A percentile compares a stretch with the other conserved stretches of the same genome.
Evolutionary conservation across 2,329 filamentous ascomycete species (phyloP).

Genomic region (Cryphonectria japonica): DNA sequence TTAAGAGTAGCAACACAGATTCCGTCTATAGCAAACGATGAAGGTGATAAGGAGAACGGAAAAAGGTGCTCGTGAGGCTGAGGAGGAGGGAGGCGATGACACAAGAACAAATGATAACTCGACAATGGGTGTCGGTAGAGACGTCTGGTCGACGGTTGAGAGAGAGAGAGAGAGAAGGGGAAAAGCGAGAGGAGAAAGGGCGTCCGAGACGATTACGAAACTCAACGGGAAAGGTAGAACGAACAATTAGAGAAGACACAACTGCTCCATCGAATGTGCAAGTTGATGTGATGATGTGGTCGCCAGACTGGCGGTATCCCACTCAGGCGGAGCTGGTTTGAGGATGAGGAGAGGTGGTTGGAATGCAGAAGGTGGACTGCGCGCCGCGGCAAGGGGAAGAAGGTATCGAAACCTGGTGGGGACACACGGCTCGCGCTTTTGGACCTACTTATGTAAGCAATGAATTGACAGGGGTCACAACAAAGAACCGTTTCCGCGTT

Average conservation of each 20-base stretch:
- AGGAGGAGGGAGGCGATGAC: slow-evolving; percentile 38
- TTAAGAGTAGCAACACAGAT: slow-evolving; percentile 27
- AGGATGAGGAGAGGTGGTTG: slow-evolving; percentile 19
- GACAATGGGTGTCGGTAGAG: slow-evolving; percentile 27
- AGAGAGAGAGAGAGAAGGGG: slow-evolving; percentile 17
- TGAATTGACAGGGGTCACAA: neutral
- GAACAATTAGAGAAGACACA: slow-evolving; percentile 30
- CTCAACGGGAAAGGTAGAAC: slow-evolving; percentile 32
- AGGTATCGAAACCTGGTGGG: slow-evolving; percentile 9
- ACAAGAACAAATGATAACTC: slow-evolving; percentile 50
- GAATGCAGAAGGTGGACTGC: neutral
- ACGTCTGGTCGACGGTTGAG: slow-evolving; percentile 25
- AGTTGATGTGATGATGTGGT: slow-evolving; percentile 21
- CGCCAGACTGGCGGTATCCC: slow-evolving; percentile 22
- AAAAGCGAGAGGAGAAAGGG: slow-evolving; percentile 29
- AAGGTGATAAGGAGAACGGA: slow-evolving; percentile 24
- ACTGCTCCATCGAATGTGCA: slow-evolving; percentile 25
- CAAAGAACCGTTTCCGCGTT: neutral
- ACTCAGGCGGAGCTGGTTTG: slow-evolving; percentile 24
- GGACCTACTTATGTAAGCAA: neutral
- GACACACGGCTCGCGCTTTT: neutral
- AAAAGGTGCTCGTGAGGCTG: slow-evolving; percentile 20
- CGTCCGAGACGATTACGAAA: slow-evolving; percentile 22
- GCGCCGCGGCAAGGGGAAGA: slow-evolving; percentile 5
- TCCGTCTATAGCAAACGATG: slow-evolving; percentile 29